These are phyloP conservation scores for Pleurotus ostreatus DNA, from an alignment of 768 basidiomycete genomes.

Conservation along the genomic window DNA sequence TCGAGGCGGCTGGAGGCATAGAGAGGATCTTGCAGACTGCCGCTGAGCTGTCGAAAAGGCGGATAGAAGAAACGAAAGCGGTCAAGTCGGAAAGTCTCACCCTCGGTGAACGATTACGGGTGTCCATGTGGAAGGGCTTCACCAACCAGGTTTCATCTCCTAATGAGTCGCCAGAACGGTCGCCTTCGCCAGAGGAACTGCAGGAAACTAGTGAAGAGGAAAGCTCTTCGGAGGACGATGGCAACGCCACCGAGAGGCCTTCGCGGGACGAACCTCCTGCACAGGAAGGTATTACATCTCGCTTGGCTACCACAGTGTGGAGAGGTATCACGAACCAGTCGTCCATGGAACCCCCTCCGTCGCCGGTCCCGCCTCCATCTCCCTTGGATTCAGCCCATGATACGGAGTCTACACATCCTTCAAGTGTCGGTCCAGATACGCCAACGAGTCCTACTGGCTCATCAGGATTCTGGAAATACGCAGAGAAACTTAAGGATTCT, in stretches of 20 bases:
- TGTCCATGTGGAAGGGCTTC: constrained; percentile 67
- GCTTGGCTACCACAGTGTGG: constrained; percentile 66
- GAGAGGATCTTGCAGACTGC: constrained; percentile 69
- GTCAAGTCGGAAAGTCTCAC: constrained; percentile 31
- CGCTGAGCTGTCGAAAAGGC: constrained; percentile 51
- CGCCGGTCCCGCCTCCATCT: constrained; percentile 30
- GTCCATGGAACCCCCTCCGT: constrained; percentile 62
- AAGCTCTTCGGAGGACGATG: constrained; percentile 26
- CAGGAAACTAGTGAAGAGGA: constrained; percentile 21
- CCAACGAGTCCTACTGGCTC: constrained; percentile 12
- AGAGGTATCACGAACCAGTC: constrained; percentile 72
- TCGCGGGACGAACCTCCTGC: constrained; percentile 10
- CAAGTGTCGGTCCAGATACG: constrained; percentile 12
- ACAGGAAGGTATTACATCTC: constrained; percentile 39
- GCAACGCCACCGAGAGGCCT: constrained; percentile 42
- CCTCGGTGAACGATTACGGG: constrained; percentile 53
- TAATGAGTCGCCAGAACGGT: constrained; percentile 29
- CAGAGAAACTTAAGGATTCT: constrained; percentile 70
- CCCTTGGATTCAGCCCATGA: constrained; percentile 20
- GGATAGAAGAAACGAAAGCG: constrained; percentile 34
- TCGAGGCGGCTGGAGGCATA: constrained; percentile 63
- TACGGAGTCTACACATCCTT: constrained; percentile 11
- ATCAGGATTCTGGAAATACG: constrained; percentile 61
- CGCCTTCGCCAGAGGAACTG: constrained; percentile 27
- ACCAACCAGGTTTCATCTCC: constrained; percentile 45